A percentile compares a stretch with the other conserved stretches of the same genome.
These are phyloP conservation scores for Microstegium vimineum DNA, from an alignment of 176 grass and related monocot genomes.

Conservation along the genomic window DNA sequence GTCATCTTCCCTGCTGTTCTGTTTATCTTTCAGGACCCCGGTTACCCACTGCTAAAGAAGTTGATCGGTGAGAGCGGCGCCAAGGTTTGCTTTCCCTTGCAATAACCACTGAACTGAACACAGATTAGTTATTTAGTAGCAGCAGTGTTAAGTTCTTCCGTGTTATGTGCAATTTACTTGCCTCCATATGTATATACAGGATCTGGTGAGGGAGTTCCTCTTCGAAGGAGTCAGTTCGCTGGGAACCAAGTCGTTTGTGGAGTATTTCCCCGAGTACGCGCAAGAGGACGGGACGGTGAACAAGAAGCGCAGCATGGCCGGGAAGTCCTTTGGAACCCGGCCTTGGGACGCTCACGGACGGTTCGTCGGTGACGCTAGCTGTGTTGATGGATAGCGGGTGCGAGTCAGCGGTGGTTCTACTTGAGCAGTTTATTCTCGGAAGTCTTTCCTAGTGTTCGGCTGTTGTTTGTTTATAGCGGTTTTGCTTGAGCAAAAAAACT, in stretches of 20 bases:
- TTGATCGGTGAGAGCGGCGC: constrained; percentile 56
- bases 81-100: constrained; percentile 34
- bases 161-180: neutral
- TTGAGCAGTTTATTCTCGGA: too few relatives aligned
- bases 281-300: constrained; percentile 52
- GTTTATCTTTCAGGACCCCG: constrained; percentile 61
- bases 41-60: constrained; percentile 74
- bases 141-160: neutral
- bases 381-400: neutral
- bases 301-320: constrained; percentile 65
- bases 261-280: constrained; percentile 79
- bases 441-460: too few relatives aligned
- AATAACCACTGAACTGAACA: neutral
- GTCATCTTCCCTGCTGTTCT: neutral
- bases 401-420: too few relatives aligned
- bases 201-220: constrained; percentile 63
- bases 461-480: neutral
- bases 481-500: neutral
- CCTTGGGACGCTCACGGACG: constrained; percentile 67
- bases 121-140: too few relatives aligned
- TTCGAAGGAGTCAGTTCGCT: constrained; percentile 78
- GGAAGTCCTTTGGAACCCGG: constrained; percentile 72
- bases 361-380: constrained; percentile 28
- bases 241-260: constrained; percentile 67
- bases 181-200: constrained; percentile 24